Evolutionary conservation across 2,329 filamentous ascomycete genomes (phyloP).

Genomic region (Seiridium cupressi): DNA sequence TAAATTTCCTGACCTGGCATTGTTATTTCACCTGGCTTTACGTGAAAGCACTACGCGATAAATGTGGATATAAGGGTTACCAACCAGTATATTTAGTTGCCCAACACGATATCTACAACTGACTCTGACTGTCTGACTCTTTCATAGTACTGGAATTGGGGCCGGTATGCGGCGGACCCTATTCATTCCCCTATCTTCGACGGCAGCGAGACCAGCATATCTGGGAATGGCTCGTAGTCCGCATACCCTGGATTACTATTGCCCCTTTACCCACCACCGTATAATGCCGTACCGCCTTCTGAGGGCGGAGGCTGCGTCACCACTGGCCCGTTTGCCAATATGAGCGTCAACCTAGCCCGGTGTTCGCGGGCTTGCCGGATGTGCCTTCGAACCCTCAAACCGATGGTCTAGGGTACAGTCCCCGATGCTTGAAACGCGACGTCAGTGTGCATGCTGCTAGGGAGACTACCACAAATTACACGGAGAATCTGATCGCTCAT

Average conservation of each 20-base stretch:
- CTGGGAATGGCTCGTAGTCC: conserved; percentile 33
- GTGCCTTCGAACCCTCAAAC: conserved; percentile 11
- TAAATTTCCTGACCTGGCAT: conserved; percentile 20
- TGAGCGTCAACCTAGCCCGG: conserved; percentile 27
- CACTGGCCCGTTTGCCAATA: conserved; percentile 37
- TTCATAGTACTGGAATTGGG: conserved; percentile 40
- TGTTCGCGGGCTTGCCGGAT: conserved; percentile 16
- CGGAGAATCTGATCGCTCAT: conserved; percentile 13
- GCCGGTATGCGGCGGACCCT: conserved; percentile 29
- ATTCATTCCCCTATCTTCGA: conserved; percentile 45
- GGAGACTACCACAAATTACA: conserved; percentile 24
- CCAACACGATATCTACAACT: no score
- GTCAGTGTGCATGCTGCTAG: conserved; percentile 20
- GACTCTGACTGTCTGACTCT: background rate
- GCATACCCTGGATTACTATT: conserved; percentile 13
- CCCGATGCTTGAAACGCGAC: conserved; percentile 29
- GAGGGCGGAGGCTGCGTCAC: conserved; percentile 48
- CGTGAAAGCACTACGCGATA: conserved; percentile 18
- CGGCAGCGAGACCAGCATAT: conserved; percentile 42
- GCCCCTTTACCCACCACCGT: conserved; percentile 6
- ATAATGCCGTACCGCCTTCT: conserved; percentile 34
- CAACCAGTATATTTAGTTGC: conserved; percentile 13
- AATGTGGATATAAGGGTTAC: conserved; percentile 20
- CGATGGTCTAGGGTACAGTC: conserved; percentile 27
- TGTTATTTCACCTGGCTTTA: conserved; percentile 19